These are phyloP conservation scores for Mycena indigotica DNA, from an alignment of 768 basidiomycete species.

Conservation along the genomic window DNA sequence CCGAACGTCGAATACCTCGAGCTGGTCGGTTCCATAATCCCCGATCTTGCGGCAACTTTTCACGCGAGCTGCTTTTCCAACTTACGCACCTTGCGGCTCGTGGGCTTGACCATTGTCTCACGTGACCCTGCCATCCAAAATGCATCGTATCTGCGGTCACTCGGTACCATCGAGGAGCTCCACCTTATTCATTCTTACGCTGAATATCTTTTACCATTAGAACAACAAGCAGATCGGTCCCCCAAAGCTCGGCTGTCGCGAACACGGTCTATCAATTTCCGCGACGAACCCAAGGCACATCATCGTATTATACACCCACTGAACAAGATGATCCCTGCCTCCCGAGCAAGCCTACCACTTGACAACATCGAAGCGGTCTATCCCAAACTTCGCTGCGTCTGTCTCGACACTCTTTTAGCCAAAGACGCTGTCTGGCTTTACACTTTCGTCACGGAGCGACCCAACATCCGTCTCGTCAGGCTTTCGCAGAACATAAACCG, in stretches of 20 bases:
- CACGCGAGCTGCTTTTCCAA: slow-evolving; percentile 9
- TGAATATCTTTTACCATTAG: slow-evolving; percentile 10
- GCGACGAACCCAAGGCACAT: background rate
- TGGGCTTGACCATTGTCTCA: background rate
- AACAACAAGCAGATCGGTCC: background rate
- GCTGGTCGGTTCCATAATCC: slow-evolving; percentile 11
- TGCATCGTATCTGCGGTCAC: slow-evolving; percentile 9
- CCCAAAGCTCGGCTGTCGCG: background rate
- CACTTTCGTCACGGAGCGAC: slow-evolving; percentile 9
- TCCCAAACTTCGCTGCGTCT: slow-evolving; percentile 18
- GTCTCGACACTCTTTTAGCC: slow-evolving; percentile 15
- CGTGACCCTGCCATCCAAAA: slow-evolving; percentile 6
- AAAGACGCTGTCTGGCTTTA: slow-evolving; percentile 13
- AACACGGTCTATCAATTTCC: slow-evolving; percentile 12
- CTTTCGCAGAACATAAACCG: slow-evolving; percentile 10
- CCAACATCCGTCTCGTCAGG: slow-evolving; percentile 9
- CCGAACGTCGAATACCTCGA: slow-evolving; percentile 24
- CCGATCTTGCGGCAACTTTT: slow-evolving; percentile 14
- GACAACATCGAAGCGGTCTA: slow-evolving; percentile 6
- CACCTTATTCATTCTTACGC: slow-evolving; percentile 16
- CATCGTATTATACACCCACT: background rate
- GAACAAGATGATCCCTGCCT: too few relatives aligned
- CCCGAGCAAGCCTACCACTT: too few relatives aligned
- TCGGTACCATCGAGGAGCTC: slow-evolving; percentile 13
- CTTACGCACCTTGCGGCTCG: slow-evolving; percentile 18